phyloP scores from a whole-genome alignment of 169 alveolate species.

The Eimeria falciformis region DNA sequence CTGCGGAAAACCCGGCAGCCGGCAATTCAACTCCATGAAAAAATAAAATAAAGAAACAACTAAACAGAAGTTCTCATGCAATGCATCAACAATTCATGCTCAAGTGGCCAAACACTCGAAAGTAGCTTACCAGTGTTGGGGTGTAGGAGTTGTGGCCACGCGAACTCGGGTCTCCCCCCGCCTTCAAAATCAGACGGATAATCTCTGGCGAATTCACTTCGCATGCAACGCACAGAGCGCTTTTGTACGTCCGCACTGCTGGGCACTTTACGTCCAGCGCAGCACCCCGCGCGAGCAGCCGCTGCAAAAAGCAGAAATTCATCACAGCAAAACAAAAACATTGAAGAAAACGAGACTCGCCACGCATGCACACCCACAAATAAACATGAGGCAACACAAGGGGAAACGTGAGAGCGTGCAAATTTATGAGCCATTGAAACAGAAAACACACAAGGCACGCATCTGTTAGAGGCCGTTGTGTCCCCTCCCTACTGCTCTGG shows the following conservation, averaged over 20 bases:
- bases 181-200: conserved; percentile 85
- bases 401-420: background rate
- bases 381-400: background rate
- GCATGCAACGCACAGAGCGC: conserved; percentile 93
- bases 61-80: too few relatives aligned
- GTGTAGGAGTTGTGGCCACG: conserved; percentile 85
- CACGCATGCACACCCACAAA: background rate
- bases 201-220: conserved; percentile 86
- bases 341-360: background rate
- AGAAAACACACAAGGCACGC: background rate
- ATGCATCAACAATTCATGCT: too few relatives aligned
- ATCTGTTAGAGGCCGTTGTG: background rate
- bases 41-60: too few relatives aligned
- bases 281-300: conserved; percentile 85
- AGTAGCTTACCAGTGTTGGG: conserved; percentile 84
- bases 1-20: conserved; percentile 34
- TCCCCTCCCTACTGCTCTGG: too few relatives aligned
- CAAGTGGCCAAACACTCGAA: background rate
- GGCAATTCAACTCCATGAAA: too few relatives aligned
- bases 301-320: conserved; percentile 74
- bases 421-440: background rate
- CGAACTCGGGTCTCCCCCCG: conserved; percentile 92
- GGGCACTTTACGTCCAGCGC: conserved; percentile 85
- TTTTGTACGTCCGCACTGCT: conserved; percentile 86
- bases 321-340: background rate